These are phyloP conservation scores for Malbranchea cinnamomea DNA, from an alignment of 2,329 filamentous ascomycete genomes.

Conservation along the genomic window DNA sequence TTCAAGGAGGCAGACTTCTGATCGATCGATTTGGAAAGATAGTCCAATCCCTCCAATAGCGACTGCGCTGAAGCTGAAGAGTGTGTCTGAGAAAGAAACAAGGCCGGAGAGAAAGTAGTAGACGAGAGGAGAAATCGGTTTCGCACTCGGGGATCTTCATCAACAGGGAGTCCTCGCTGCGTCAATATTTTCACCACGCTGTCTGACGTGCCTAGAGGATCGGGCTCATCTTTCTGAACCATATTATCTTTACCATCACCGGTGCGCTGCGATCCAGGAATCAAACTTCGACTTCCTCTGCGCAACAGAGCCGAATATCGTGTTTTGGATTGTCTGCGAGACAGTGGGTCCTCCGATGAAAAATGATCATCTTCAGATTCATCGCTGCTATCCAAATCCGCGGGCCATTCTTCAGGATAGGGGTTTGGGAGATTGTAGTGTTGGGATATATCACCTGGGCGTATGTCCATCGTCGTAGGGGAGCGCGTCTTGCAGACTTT, in stretches of 20 bases:
- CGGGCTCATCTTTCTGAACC: constrained; percentile 81
- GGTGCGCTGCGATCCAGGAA: constrained; percentile 53
- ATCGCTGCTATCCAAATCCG: constrained; percentile 60
- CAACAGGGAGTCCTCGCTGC: constrained; percentile 60
- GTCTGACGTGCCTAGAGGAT: constrained; percentile 74
- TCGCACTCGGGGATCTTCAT: constrained; percentile 66
- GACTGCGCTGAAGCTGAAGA: constrained; percentile 68
- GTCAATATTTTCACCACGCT: constrained; percentile 74
- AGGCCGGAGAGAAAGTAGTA: constrained; percentile 80
- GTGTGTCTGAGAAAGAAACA: constrained; percentile 89
- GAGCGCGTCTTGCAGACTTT: no score
- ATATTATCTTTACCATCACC: constrained; percentile 57
- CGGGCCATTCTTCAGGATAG: constrained; percentile 74
- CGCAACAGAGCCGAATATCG: constrained; percentile 75
- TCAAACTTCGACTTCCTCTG: constrained; percentile 50
- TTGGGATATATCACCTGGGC: constrained; percentile 57
- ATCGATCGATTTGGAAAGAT: constrained; percentile 81
- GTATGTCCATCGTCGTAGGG: no score
- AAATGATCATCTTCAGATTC: constrained; percentile 40
- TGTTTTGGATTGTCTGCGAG: constrained; percentile 49
- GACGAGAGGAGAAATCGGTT: constrained; percentile 93
- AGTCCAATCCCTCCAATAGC: constrained; percentile 67
- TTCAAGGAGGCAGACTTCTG: constrained; percentile 96
- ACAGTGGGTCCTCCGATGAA: constrained; percentile 9
- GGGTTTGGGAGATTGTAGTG: constrained; percentile 75